Percentiles rank a stretch among this genome's conserved stretches.
Conservation (phyloP, 2,329 filamentous ascomycete genomes). For the Aspergillaceae sp. region DNA sequence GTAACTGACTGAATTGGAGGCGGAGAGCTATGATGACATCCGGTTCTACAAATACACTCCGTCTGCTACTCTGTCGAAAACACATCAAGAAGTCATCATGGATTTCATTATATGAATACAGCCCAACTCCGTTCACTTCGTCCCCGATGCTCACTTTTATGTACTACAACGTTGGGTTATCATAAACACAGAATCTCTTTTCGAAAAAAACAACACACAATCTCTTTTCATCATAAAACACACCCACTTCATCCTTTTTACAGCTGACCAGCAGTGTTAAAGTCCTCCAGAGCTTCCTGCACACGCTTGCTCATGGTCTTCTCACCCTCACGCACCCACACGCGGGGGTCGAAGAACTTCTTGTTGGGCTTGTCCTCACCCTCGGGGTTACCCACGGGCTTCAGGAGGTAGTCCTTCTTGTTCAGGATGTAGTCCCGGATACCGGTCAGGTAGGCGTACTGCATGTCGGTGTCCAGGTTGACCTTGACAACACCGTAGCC, state of each 20-base stretch:
- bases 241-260: conserved; percentile 46
- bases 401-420: conserved; percentile 90
- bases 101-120: too few species aligned
- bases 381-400: conserved; percentile 87
- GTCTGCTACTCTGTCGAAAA: too few species aligned
- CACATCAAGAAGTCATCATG: not conserved
- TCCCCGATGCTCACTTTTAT: too few species aligned
- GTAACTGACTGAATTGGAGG: too few species aligned
- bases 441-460: conserved; percentile 86
- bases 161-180: too few species aligned
- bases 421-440: conserved; percentile 89
- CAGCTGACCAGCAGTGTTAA: conserved; percentile 73
- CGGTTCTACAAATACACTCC: too few species aligned
- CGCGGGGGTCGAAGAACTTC: conserved; percentile 84
- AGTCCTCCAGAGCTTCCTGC: conserved; percentile 74
- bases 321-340: conserved; percentile 90
- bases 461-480: conserved; percentile 96
- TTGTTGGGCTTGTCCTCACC: conserved; percentile 98
- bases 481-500: conserved; percentile 96
- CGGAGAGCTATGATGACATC: too few species aligned
- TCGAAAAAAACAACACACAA: not conserved
- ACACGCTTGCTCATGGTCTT: conserved; percentile 89
- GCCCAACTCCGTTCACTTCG: too few species aligned
- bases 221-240: not conserved
- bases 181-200: not conserved